Percentiles rank a stretch among this genome's conserved stretches.
These are phyloP conservation scores for Amanita polypyramis DNA, from an alignment of 768 basidiomycete species.

Conservation along the genomic window DNA sequence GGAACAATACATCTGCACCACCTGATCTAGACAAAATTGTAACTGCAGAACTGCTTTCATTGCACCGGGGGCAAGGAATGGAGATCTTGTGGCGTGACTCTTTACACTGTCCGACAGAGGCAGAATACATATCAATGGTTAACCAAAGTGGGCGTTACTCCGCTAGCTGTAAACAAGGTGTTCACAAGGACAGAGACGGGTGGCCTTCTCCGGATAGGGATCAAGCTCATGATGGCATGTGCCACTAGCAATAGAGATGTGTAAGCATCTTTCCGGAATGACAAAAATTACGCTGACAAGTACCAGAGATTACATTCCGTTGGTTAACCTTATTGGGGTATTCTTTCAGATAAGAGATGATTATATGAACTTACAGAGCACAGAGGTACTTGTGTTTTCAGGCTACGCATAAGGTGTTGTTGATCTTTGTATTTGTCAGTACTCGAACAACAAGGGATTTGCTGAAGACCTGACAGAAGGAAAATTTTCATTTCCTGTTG, in stretches of 20 bases:
- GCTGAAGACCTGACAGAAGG: conserved; percentile 94
- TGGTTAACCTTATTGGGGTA: conserved; percentile 91
- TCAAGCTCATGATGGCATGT: conserved; percentile 96
- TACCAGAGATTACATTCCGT: conserved; percentile 75
- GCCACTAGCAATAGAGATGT: conserved; percentile 48
- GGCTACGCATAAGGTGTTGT: background rate
- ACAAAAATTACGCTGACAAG: background rate
- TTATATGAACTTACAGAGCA: conserved; percentile 88
- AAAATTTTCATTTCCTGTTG: conserved; percentile 94
- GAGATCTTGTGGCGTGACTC: conserved; percentile 94
- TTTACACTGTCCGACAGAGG: conserved; percentile 84
- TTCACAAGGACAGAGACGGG: conserved; percentile 67
- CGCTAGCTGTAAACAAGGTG: background rate
- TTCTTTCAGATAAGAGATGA: conserved; percentile 97
- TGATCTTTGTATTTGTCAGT: conserved; percentile 34
- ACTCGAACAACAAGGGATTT: conserved; percentile 76
- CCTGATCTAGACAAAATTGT: conserved; percentile 60
- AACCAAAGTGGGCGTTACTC: conserved; percentile 61
- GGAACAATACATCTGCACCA: conserved; percentile 18
- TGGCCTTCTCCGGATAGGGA: conserved; percentile 81
- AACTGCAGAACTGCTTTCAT: conserved; percentile 68
- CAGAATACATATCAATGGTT: conserved; percentile 93
- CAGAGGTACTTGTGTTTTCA: conserved; percentile 41
- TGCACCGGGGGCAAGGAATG: conserved; percentile 92
- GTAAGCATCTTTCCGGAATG: conserved; percentile 25